Base-by-base conservation (phyloP, 257 asterid genomes). In the Linaria vulgaris region DNA sequence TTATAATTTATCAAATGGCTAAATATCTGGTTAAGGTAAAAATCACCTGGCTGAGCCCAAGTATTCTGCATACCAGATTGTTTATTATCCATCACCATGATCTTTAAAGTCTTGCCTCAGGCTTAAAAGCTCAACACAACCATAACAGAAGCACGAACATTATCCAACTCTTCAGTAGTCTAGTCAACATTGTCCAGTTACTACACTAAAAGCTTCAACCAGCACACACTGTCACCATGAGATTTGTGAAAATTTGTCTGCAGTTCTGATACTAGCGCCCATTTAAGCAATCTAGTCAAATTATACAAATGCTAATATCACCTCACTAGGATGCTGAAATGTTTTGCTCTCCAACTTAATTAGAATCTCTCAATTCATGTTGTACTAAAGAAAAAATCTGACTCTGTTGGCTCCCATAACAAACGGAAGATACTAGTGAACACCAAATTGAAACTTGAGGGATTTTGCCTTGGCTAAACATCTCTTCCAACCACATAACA, bases 401-500 rank as follows among this genome's bases (percentile, higher is more conserved):
- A 64, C 48, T 34, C 24, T 61, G 57, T 24, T 27, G 67, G 31
- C 47, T 59, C 70, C 66, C 83, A 70, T 47, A 55, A 76, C 91
- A 89, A 41, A 84, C 61, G 67, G 84, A 72, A 59, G 88, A 69
- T 45, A 87, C 84, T 54, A 90, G 73, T 9, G 91, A 79, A 68
- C 44, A 51, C 97, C 96, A 91, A 2, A 80, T 84, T n/a, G 79
- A 78, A 9, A 51, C 22, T 22, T 81, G 76, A 15, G 98, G 98
- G 24, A 72, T 23, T 69, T 80, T 82, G 62, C 79, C 88, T 69
- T 86, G 87, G 67, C 82, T 83, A 56, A 83, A 74, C 95, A 92
- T 88, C 88, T 92, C 97, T 70, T 92, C 97, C 77, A 92, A 61
- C 87, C 88, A 85, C 80, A 87, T 22, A 56, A 80, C 73, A 47